Evolutionary conservation across 2,329 filamentous ascomycete species (phyloP), one percentile per base, ranked within the genome.

Genomic region (Samsoniella hepiali): DNA sequence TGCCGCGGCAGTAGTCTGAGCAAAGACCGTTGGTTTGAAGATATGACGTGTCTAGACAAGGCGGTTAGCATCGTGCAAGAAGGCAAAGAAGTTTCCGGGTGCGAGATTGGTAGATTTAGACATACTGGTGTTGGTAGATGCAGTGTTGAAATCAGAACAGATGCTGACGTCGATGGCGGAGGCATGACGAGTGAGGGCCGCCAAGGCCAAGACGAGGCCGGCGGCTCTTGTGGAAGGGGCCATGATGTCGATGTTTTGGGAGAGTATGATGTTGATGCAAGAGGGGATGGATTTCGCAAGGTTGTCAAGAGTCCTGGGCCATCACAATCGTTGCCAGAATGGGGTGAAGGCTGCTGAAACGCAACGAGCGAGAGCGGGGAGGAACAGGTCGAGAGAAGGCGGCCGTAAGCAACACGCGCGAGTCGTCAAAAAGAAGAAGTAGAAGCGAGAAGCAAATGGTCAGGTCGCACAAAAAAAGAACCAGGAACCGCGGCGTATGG

Each of bases 21-120:
- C 91, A 94, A 13, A 87, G 81, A 36, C 90, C 90, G 68, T 91
- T 87, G 27, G 22, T 51, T 38, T 63, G 60, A 2, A 63, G 60
- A 27, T 51, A 57, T 27, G 60, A 63, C 9, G 42, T 15, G 34
- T 63, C 51, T 56, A 34, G 13, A 11, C 1, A 31, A 22, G 9
- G 2, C 15, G n/a, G 58, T 65, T 60, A 65, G 60, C 32, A 47
- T 27, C 50, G 47, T 15, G 29, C 55, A 13, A 55, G 8, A 38
- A n/a, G 22, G 40, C 5, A 31, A 11, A 29, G 9, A 54, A 3
- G 27, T 50, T 22, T 51, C 64, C 59, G 64, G 32, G 17, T 22
- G 27, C 22, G 17, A 10, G 8, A 36, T 60, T 40, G 13, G 22
- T 7, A 22, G 40, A 2, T 9, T 15, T 8, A n/a, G 15, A 69